phyloP scores from a whole-genome alignment of 805 yeast genomes.

The Starmerella riodocensis region DNA sequence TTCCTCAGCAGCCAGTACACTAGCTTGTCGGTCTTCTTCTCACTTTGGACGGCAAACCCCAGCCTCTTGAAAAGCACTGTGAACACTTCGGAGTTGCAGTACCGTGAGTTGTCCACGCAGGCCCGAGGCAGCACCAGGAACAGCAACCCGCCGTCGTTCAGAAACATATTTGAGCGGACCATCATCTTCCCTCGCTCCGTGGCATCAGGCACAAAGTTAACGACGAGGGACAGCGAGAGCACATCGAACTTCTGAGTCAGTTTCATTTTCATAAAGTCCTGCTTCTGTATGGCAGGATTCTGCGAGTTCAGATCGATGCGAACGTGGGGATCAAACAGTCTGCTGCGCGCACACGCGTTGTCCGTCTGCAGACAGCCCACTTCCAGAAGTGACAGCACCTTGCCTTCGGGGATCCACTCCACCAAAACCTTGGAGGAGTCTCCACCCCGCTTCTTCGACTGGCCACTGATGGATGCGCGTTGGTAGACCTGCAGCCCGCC shows the following conservation, averaged over 20 bases:
- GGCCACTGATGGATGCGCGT: slow-evolving; percentile 76
- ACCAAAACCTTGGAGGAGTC: slow-evolving; percentile 75
- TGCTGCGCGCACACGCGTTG: slow-evolving; percentile 53
- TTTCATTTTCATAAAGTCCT: slow-evolving; percentile 74
- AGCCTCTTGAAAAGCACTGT: slow-evolving; percentile 38
- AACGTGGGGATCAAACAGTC: slow-evolving; percentile 38
- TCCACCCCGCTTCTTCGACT: slow-evolving; percentile 65
- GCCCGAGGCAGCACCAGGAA: slow-evolving; percentile 84
- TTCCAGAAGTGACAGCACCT: slow-evolving; percentile 43
- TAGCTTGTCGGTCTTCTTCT: slow-evolving; percentile 54
- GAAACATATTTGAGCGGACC: slow-evolving; percentile 41
- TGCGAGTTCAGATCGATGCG: slow-evolving; percentile 76
- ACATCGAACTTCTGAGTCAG: slow-evolving; percentile 45
- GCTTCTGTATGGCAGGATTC: slow-evolving; percentile 54
- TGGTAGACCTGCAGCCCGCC: slow-evolving; percentile 80
- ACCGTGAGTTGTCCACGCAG: slow-evolving; percentile 71
- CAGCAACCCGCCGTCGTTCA: slow-evolving; percentile 31
- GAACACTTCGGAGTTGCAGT: slow-evolving; percentile 39
- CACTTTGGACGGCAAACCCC: slow-evolving; percentile 42
- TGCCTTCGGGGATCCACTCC: slow-evolving; percentile 43
- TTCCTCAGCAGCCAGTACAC: slow-evolving; percentile 58
- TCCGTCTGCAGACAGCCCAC: slow-evolving; percentile 66
- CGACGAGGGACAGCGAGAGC: slow-evolving; percentile 72
- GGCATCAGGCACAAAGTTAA: slow-evolving; percentile 75
- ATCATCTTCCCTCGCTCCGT: slow-evolving; percentile 67